Base-by-base conservation (phyloP, 345 rosid genomes). In the Fremontodendron californicum region DNA sequence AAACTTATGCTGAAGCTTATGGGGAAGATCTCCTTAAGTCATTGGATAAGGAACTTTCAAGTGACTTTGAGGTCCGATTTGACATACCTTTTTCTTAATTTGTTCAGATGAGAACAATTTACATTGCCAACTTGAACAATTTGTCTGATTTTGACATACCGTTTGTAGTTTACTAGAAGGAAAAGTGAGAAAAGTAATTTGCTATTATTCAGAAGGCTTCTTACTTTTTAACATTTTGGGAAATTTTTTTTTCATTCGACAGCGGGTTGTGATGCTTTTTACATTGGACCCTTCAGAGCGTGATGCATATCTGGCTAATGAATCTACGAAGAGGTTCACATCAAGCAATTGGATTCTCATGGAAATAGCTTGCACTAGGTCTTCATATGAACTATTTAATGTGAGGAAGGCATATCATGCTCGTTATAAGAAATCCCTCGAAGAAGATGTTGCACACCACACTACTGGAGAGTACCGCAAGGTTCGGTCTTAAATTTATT, bases 381-480 rank as follows among this genome's bases (percentile, higher is more conserved):
- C 97, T 45, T 78, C 97, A 0, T 74, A 74, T 55, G 97, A 85
- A 27, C 83, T 94, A 25, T 88, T 91, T 63, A 86, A 83, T 57
- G 87, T 43, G 48, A 91, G 91, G 80, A 93, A 90, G 78, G 92
- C 94, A 29, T 93, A 94, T 66, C 97, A 93, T 78, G 84, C 89
- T 79, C 93, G 90, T 35, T 88, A 84, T 77, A 91, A 89, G 90
- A 88, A 83, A 75, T 94, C 97, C 37, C 88, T 92, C 0, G 97
- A 94, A 83, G 98, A 94, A 81, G 98, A 94, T 88, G 94, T 94
- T 39, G 94, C 97, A 15, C 67, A 90, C 64, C 94, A 92, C 83
- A 87, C 94, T 40, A 83, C 83, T 27, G 97, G 98, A 77, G 90
- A 93, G 75, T 73, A 78, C 81, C 91, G 90, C 84, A 94, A 94